Conservation (phyloP, 441 rosid genomes). For the Kokia cookei region DNA sequence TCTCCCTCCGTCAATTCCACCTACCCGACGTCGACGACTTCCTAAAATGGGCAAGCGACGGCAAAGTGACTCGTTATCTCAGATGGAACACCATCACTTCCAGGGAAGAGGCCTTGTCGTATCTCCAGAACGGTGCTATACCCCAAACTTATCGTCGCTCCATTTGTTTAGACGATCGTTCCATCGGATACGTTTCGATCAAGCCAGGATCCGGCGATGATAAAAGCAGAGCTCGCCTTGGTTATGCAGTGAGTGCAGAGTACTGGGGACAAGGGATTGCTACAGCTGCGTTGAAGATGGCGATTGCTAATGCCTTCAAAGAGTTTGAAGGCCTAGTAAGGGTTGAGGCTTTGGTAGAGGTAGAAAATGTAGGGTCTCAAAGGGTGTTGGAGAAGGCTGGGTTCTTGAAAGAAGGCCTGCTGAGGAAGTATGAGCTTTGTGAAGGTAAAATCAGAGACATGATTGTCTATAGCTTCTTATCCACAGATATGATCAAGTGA, state of each 20-base stretch:
- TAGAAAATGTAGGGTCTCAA: constrained; percentile 38
- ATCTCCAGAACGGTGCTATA: constrained; percentile 22
- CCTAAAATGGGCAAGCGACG: constrained; percentile 36
- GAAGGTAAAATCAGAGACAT: constrained; percentile 44
- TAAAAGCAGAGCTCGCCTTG: constrained; percentile 23
- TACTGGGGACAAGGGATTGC: constrained; percentile 38
- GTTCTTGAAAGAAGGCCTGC: constrained; percentile 43
- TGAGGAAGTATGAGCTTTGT: constrained; percentile 44
- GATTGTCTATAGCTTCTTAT: constrained; percentile 31
- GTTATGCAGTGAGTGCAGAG: constrained; percentile 29
- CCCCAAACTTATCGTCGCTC: constrained; percentile 42
- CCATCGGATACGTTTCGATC: constrained; percentile 34
- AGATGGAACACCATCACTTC: constrained; percentile 29
- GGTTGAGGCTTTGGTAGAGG: constrained; percentile 48
- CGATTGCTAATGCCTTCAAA: constrained; percentile 14
- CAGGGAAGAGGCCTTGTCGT: constrained; percentile 28
- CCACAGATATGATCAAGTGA: constrained; percentile 10
- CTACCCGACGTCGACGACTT: constrained; percentile 43
- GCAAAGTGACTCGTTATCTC: constrained; percentile 29
- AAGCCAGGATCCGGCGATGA: constrained; percentile 26
- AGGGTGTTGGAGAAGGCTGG: constrained; percentile 56
- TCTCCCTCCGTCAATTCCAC: constrained; percentile 37
- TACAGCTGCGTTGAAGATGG: constrained; percentile 32
- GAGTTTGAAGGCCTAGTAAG: constrained; percentile 37
- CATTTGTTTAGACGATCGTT: constrained; percentile 34